These are phyloP conservation scores for Tulasnella sp. DNA, from an alignment of 768 basidiomycete species.

Conservation along the genomic window DNA sequence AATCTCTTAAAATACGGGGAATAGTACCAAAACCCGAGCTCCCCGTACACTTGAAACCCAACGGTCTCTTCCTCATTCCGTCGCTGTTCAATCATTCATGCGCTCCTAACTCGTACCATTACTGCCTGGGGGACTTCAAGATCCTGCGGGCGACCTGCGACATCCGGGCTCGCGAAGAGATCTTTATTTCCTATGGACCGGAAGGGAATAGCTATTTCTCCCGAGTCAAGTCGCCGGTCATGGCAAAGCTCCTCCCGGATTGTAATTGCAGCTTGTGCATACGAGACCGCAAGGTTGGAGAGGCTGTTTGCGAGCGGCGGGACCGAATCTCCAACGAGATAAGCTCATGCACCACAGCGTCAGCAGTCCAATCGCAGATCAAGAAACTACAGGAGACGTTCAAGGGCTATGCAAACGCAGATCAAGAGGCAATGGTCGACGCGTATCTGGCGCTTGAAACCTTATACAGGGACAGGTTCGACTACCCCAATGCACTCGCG, in stretches of 20 bases:
- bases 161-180: conserved; percentile 28
- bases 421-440: neutral
- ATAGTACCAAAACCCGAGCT: neutral
- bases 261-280: conserved; percentile 13
- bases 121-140: conserved; percentile 30
- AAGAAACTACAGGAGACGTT: neutral
- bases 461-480: neutral
- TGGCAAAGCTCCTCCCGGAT: neutral
- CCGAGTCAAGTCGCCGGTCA: neutral
- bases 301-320: neutral
- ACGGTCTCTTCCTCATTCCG: conserved; percentile 29
- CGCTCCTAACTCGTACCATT: conserved; percentile 24
- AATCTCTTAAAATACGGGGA: neutral
- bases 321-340: neutral
- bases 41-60: neutral
- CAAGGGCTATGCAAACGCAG: neutral
- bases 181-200: conserved; percentile 23
- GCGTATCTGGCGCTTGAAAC: neutral
- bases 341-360: neutral
- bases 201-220: neutral
- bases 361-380: neutral
- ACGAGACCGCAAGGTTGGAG: conserved; percentile 4
- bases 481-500: neutral
- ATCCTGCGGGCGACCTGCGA: conserved; percentile 27
- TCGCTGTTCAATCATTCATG: conserved; percentile 36